Evolutionary conservation across 2,329 filamentous ascomycete species (phyloP).

Genomic region (Fonsecaea nubica): DNA sequence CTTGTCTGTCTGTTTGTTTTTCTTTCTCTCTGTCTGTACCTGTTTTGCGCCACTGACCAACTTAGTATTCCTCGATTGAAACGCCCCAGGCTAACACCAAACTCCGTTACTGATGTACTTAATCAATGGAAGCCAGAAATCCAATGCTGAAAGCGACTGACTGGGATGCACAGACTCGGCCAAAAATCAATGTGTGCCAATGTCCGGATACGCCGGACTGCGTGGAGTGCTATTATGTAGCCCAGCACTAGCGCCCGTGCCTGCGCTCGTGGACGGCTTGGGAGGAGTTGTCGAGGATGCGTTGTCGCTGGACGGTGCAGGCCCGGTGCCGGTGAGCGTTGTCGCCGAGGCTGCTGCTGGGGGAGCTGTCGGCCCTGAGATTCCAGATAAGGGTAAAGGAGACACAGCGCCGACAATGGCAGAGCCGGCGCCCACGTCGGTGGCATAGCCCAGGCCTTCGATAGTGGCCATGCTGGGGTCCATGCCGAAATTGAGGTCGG

Average conservation of each 20-base stretch:
- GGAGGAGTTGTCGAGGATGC: background rate
- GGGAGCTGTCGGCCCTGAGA: background rate
- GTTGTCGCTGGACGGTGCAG: background rate
- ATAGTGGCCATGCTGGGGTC: background rate
- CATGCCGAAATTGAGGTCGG: constrained; percentile 25
- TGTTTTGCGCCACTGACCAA: too few relatives aligned
- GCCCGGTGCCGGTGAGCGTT: background rate
- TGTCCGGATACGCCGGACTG: constrained; percentile 5
- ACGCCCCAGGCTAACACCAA: too few relatives aligned
- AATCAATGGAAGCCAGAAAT: too few relatives aligned
- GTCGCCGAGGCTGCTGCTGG: background rate
- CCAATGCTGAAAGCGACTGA: too few relatives aligned
- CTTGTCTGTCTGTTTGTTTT: too few relatives aligned
- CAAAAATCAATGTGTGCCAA: constrained; percentile 1
- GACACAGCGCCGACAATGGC: background rate
- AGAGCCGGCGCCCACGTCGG: background rate
- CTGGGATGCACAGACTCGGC: too few relatives aligned
- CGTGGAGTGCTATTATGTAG: background rate
- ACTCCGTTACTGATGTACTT: too few relatives aligned
- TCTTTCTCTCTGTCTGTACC: too few relatives aligned
- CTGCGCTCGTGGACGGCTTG: background rate
- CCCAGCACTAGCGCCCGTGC: too few relatives aligned
- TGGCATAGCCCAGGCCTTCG: background rate
- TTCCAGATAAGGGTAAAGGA: too few relatives aligned
- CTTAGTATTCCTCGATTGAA: too few relatives aligned